phyloP scores from a whole-genome alignment of 306 rosid genomes.

The Inga laurina region DNA sequence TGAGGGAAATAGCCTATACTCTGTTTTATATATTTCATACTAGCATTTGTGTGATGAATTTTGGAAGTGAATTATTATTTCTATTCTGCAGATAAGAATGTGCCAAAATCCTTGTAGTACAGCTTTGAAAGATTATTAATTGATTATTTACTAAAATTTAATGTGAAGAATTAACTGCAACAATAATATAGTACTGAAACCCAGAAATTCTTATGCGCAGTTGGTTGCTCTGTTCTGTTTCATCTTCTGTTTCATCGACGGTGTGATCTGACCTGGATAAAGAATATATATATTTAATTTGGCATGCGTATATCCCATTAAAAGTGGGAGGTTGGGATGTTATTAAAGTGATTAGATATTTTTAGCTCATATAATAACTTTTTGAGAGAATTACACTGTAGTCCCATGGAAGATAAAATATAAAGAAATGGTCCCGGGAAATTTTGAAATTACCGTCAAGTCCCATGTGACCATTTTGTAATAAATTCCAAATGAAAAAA shows the following conservation, averaged over 20 bases:
- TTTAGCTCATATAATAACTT: neutral
- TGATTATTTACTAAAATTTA: neutral
- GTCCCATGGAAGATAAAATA: too few relatives aligned
- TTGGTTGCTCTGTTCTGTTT: neutral
- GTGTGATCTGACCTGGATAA: neutral
- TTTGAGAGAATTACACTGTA: too few relatives aligned
- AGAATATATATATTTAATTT: neutral
- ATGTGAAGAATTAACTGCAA: neutral
- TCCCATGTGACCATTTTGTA: too few relatives aligned
- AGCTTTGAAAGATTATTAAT: neutral
- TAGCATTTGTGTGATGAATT: neutral
- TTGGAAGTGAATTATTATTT: neutral
- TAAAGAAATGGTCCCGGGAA: too few relatives aligned
- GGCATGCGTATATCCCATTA: neutral
- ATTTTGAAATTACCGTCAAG: too few relatives aligned
- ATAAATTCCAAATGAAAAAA: too few relatives aligned
- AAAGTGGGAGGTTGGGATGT: neutral
- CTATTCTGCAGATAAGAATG: neutral
- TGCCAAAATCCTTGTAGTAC: neutral
- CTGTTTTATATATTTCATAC: neutral
- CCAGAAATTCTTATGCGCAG: neutral
- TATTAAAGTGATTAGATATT: too few relatives aligned
- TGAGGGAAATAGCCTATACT: neutral
- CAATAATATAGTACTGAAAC: neutral
- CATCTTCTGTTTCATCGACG: too few relatives aligned